These are phyloP conservation scores for Aspergillus olivimuriae DNA, from an alignment of 495 filamentous ascomycete genomes.

Conservation along the genomic window DNA sequence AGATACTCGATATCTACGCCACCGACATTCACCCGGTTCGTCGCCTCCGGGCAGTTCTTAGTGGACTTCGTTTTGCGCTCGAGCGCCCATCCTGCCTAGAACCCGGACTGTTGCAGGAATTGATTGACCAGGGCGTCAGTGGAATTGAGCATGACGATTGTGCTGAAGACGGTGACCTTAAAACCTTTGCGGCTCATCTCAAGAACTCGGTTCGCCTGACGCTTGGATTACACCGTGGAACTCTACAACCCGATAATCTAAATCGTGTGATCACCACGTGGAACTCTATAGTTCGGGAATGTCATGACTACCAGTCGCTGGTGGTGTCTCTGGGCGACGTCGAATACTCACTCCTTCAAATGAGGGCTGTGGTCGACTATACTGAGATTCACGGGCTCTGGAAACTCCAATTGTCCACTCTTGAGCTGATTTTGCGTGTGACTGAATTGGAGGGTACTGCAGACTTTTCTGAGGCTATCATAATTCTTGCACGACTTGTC, in stretches of 20 bases:
- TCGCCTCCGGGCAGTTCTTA: slow-evolving; percentile 38
- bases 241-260: slow-evolving; percentile 42
- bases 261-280: slow-evolving; percentile 36
- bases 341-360: slow-evolving; percentile 51
- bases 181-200: slow-evolving; percentile 50
- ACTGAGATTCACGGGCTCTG: slow-evolving; percentile 67
- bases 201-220: slow-evolving; percentile 47
- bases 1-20: slow-evolving; percentile 38
- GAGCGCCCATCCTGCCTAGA: slow-evolving; percentile 31
- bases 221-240: slow-evolving; percentile 46
- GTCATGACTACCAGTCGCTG: slow-evolving; percentile 44
- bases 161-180: slow-evolving; percentile 49
- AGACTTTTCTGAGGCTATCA: slow-evolving; percentile 50
- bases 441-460: slow-evolving; percentile 45
- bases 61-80: slow-evolving; percentile 33
- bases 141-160: slow-evolving; percentile 25
- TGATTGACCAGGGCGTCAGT: slow-evolving; percentile 33
- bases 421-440: slow-evolving; percentile 45
- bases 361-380: slow-evolving; percentile 69
- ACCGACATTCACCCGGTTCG: slow-evolving; percentile 35
- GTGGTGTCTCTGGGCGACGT: slow-evolving; percentile 55
- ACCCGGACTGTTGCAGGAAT: slow-evolving; percentile 16
- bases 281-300: slow-evolving; percentile 29
- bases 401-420: slow-evolving; percentile 41
- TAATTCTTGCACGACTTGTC: slow-evolving; percentile 54